A percentile compares a stretch with the other conserved stretches of the same genome.
These are phyloP conservation scores for Zygotorulaspora sp. DNA, from an alignment of 805 yeast species.

Conservation along the genomic window DNA sequence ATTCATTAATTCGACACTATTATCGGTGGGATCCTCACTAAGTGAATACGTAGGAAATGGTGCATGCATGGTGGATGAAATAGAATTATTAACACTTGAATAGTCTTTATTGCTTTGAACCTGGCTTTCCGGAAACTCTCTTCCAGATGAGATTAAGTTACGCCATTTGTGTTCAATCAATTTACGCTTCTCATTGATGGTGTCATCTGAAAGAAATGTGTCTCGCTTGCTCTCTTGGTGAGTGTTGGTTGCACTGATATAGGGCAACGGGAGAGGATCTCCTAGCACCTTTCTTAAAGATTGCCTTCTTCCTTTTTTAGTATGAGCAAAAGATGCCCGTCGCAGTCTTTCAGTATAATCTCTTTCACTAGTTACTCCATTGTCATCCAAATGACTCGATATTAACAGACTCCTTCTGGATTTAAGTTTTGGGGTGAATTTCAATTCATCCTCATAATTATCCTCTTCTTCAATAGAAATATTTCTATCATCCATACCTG, in stretches of 20 bases:
- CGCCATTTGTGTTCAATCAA: constrained; percentile 19
- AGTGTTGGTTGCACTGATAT: constrained; percentile 15
- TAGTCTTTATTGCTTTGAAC: constrained; percentile 15
- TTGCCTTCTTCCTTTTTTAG: constrained; percentile 3
- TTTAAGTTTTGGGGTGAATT: constrained; percentile 26
- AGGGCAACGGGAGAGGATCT: constrained; percentile 40
- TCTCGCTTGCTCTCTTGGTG: background rate
- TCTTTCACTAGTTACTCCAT: constrained; percentile 6
- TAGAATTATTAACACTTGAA: constrained; percentile 1
- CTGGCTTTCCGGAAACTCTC: constrained; percentile 16
- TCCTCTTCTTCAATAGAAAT: constrained; percentile 12
- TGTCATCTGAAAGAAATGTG: constrained; percentile 1
- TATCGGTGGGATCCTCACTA: too few species aligned
- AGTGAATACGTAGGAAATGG: constrained; percentile 3
- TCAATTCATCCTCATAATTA: constrained; percentile 33
- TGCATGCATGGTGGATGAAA: background rate
- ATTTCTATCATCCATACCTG: background rate
- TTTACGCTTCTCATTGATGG: constrained; percentile 12
- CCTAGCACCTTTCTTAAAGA: constrained; percentile 29
- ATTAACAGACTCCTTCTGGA: constrained; percentile 19
- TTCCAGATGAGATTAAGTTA: constrained; percentile 15
- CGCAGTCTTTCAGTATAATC: constrained; percentile 2
- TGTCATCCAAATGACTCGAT: constrained; percentile 2
- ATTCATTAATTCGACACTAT: constrained; percentile 1
- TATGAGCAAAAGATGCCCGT: background rate